A percentile compares a stretch with the other conserved stretches of the same genome.
These are phyloP conservation scores for Curvularia verruculosa DNA, from an alignment of 2,329 filamentous ascomycete species.

Conservation along the genomic window DNA sequence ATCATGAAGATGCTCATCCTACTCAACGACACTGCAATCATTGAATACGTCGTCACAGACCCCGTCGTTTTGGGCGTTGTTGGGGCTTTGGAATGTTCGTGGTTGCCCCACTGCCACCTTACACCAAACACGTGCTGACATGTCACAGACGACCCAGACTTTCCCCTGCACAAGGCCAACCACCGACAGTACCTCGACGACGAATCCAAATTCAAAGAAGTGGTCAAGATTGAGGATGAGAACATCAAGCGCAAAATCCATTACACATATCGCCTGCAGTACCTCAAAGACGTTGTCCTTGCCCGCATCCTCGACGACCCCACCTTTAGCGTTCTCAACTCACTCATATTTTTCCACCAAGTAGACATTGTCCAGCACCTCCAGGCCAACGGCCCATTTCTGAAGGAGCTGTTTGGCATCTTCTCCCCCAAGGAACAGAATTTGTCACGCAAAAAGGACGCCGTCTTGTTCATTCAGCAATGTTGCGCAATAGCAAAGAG, in stretches of 20 bases:
- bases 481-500: conserved; percentile 95
- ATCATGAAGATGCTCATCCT: conserved; percentile 97
- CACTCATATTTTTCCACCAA: conserved; percentile 98
- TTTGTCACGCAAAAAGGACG: conserved; percentile 82
- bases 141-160: conserved; percentile 82
- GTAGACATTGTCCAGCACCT: conserved; percentile 96
- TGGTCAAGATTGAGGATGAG: conserved; percentile 87
- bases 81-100: conserved; percentile 83
- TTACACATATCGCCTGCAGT: conserved; percentile 93
- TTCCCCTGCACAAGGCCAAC: conserved; percentile 96
- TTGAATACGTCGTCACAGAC: conserved; percentile 91
- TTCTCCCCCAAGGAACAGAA: conserved; percentile 71
- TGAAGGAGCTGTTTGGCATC: conserved; percentile 86
- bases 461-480: conserved; percentile 94
- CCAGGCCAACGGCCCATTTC: conserved; percentile 77
- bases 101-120: neutral
- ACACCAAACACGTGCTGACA: conserved; percentile 39
- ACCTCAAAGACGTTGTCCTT: conserved; percentile 97
- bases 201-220: conserved; percentile 91
- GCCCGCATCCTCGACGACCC: conserved; percentile 96
- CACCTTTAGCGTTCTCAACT: conserved; percentile 96
- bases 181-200: conserved; percentile 92
- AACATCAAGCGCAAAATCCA: conserved; percentile 88
- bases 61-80: conserved; percentile 89
- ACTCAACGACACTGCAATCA: conserved; percentile 92